Base-by-base conservation (phyloP, 176 grass and related monocot genomes). In the Aegilops tauschii region DNA sequence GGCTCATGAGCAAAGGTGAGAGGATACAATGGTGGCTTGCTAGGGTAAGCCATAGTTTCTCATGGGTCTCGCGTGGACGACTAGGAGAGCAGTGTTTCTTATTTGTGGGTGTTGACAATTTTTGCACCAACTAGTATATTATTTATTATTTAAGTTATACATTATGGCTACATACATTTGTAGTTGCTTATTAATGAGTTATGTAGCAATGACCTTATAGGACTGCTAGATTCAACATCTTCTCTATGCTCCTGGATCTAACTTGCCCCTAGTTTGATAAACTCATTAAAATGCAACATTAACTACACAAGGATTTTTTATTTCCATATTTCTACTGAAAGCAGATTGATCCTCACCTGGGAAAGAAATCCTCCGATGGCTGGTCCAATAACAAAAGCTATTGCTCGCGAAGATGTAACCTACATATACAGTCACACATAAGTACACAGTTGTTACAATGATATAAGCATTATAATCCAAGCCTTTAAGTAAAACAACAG, bases 321-420 rank as follows among this genome's bases (percentile, higher is more conserved):
- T 47, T 50, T 17, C 49, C 16, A 82, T 21, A 10, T 13, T 20
- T 78, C 30, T 6, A 27, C 14, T 16, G 8, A 12, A 61, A 77
- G 17, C 29, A n/a, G 21, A 34, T 29, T 75, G 12, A 40, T 76
- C 2, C 64, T 47, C 82, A 94, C 92, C 89, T 94, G 87, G 23
- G 87, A 65, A 85, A 94, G 82, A 80, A 91, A 94, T 47, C 92
- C 92, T 75, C 92, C 92, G 35, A 94, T 82, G 75, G 92, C 92
- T 23, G 92, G 86, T 45, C 92, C 92, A 20, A 94, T 25, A 82
- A 94, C 81, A 71, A 89, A 50, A 37, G 89, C 89, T 52, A 94
- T 89, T 8, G 84, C 87, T 39, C 87, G 63, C 3, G 92, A 82
- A 9, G 92, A 89, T 40, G 84, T 89, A 79, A 94, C 92, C 92